Evolutionary conservation across 1,284 basidiomycete genomes (phyloP).

Genomic region (Rhodotorula sp.): DNA sequence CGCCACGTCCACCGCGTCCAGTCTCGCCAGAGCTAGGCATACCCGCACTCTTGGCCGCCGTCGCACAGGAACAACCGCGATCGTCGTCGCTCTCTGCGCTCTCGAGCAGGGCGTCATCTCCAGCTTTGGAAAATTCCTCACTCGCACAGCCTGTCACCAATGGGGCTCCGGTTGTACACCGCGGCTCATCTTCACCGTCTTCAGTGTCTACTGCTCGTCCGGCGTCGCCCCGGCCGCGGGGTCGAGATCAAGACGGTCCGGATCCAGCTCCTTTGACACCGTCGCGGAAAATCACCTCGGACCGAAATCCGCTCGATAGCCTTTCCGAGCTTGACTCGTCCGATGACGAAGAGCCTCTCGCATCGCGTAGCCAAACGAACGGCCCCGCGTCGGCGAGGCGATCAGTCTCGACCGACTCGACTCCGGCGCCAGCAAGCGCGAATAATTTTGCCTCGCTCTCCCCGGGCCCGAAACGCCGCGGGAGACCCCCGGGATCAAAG

Average conservation of each 20-base stretch:
- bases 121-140: background rate
- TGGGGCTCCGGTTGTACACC: background rate
- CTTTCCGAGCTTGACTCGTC: conserved; percentile 12
- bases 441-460: background rate
- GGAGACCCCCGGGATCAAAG: conserved; percentile 8
- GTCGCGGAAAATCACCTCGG: background rate
- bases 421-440: background rate
- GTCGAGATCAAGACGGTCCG: background rate
- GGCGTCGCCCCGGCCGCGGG: background rate
- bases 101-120: conserved; percentile 6
- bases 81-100: conserved; percentile 16
- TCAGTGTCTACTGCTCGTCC: background rate
- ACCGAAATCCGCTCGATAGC: conserved; percentile 3
- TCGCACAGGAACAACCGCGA: background rate
- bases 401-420: conserved; percentile 4
- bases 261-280: background rate
- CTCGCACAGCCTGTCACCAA: background rate
- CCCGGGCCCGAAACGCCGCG: conserved; percentile 6
- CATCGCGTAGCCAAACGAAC: background rate
- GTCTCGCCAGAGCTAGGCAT: conserved; percentile 16
- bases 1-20: background rate
- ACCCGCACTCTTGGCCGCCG: background rate
- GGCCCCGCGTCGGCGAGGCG: background rate
- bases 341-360: conserved; percentile 3
- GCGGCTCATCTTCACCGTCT: background rate